Evolutionary conservation across 169 alveolate species (phyloP).

Genomic region (Theileria orientalis): DNA sequence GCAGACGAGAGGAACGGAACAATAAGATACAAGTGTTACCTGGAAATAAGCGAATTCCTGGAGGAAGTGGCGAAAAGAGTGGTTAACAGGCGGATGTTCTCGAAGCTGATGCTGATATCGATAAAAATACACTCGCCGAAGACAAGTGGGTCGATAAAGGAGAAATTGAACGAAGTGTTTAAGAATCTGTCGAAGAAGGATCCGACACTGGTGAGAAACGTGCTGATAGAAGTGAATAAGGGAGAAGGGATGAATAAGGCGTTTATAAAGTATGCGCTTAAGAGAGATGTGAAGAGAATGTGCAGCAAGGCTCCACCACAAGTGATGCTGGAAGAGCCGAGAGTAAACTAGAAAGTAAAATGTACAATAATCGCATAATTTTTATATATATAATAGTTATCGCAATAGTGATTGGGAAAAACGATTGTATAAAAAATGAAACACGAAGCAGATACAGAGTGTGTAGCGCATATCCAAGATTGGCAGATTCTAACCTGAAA

Average conservation of each 20-base stretch:
- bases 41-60: constrained; percentile 8
- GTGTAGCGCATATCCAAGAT: not conserved
- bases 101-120: constrained; percentile 22
- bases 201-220: constrained; percentile 14
- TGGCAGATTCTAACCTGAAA: not conserved
- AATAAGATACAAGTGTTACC: constrained; percentile 32
- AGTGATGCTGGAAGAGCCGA: not conserved
- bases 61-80: constrained; percentile 18
- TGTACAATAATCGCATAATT: not conserved
- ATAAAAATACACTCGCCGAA: constrained; percentile 30
- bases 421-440: not conserved
- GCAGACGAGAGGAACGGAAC: constrained; percentile 50
- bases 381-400: not conserved
- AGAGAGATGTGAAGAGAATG: constrained; percentile 32
- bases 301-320: constrained; percentile 20
- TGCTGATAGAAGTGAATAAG: constrained; percentile 20
- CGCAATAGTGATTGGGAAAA: not conserved
- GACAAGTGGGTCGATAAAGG: constrained; percentile 20
- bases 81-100: constrained; percentile 24
- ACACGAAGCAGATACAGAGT: not conserved
- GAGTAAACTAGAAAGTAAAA: constrained; percentile 12
- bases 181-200: constrained; percentile 23
- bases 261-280: constrained; percentile 14
- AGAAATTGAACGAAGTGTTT: not conserved
- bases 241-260: constrained; percentile 4